phyloP scores from a whole-genome alignment of 441 rosid species.

The Flueggea neowawraea region DNA sequence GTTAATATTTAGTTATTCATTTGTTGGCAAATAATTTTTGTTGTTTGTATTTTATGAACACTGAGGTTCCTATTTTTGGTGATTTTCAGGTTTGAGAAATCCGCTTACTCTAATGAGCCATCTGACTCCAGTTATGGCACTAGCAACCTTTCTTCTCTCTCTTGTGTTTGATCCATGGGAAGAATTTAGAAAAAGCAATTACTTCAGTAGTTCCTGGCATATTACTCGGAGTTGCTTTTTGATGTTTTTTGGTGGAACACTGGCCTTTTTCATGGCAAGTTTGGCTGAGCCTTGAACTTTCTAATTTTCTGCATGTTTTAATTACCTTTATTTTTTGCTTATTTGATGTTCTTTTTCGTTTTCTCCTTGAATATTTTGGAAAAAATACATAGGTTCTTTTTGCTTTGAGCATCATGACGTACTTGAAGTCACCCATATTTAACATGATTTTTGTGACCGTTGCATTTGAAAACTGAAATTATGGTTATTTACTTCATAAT shows the following conservation, averaged over 20 bases:
- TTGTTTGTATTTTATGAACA: background rate
- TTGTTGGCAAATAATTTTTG: too few relatives aligned
- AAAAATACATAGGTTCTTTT: background rate
- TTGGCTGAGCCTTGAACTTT: conserved; percentile 5
- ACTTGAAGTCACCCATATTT: background rate
- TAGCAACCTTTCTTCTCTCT: conserved; percentile 76
- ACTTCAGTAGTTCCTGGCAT: conserved; percentile 78
- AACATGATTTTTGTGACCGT: too few relatives aligned
- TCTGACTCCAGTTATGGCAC: conserved; percentile 88
- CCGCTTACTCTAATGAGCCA: conserved; percentile 87
- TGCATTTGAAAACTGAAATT: background rate
- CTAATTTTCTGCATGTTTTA: background rate
- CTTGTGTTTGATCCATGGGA: conserved; percentile 93
- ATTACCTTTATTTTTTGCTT: background rate
- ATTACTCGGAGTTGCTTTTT: conserved; percentile 77
- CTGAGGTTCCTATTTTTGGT: conserved; percentile 12
- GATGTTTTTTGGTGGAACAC: conserved; percentile 95
- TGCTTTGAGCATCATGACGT: background rate
- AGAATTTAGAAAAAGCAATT: conserved; percentile 63
- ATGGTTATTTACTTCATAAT: background rate
- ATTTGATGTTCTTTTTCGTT: background rate
- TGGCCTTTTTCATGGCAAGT: conserved; percentile 93
- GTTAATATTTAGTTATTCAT: too few relatives aligned
- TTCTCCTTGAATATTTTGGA: background rate
- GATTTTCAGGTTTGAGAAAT: conserved; percentile 78